Conservation (phyloP, 345 rosid species). For the Cardiospermum halicacabum region DNA sequence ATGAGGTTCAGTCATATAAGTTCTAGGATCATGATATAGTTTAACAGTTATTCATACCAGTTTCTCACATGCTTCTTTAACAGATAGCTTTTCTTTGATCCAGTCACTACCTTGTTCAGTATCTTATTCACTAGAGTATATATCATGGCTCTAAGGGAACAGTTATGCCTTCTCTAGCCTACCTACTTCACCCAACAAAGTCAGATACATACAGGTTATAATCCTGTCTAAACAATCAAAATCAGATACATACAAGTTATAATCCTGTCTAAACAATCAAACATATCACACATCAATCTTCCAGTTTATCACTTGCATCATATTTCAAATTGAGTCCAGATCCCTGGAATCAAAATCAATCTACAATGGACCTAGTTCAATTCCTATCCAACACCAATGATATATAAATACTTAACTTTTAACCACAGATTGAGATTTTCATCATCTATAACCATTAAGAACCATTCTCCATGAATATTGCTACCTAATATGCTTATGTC, state of each 20-base stretch:
- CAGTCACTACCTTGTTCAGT: too few relatives aligned
- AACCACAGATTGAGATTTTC: not conserved
- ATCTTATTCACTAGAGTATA: too few relatives aligned
- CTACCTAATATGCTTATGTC: not conserved
- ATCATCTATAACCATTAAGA: not conserved
- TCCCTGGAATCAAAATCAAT: too few relatives aligned
- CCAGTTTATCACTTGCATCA: not conserved
- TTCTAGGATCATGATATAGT: too few relatives aligned
- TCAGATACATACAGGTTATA: too few relatives aligned
- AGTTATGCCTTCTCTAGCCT: not conserved
- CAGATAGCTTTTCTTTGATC: too few relatives aligned
- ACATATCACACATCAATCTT: not conserved
- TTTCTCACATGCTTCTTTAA: too few relatives aligned
- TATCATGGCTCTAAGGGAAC: too few relatives aligned
- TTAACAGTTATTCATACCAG: too few relatives aligned
- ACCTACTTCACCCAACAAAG: not conserved
- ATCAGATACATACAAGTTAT: too few relatives aligned
- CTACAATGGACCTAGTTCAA: too few relatives aligned
- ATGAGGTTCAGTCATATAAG: too few relatives aligned
- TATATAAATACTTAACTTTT: not conserved
- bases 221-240: not conserved
- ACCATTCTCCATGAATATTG: not conserved
- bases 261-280: not conserved
- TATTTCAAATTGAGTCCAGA: not conserved
- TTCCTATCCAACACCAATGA: not conserved